Base-by-base conservation (phyloP, 2,329 filamentous ascomycete species). In the Aspergillus proliferans region DNA sequence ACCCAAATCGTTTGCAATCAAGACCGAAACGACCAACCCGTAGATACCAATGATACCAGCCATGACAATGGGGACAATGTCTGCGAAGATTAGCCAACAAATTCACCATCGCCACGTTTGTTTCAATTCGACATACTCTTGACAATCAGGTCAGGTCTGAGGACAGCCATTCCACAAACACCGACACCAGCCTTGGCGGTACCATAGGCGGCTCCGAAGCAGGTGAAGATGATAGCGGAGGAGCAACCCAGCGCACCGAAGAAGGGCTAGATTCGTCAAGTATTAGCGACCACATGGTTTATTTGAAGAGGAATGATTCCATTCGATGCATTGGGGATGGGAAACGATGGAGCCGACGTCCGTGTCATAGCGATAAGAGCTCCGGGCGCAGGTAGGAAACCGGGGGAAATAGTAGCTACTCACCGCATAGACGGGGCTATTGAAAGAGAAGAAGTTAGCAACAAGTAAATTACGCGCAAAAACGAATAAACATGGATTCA, bases 41-140 rank as follows among this genome's bases (percentile, higher is more conserved):
- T 93, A 98, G 74, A 98, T 97, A 87, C 89, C 93, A 76, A 98
- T 97, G 76, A 98, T 98, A 97, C 93, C 93, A 81, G 93, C 93
- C 93, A 98, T 98, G 85, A 98, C 95, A 76, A 97, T 93, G 71
- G 93, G 93, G 58, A 97, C 92, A 74, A 97, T 96, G 82, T 96
- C 92, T 97, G 60, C 8, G 44, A 45, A 26, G 5, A 15, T 12
- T 51, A 26, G 49, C 56, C 40, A 60, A 56, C 56, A 24, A 60
- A 50, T n/a, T 24, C 7, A 36, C 33, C 5, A 33, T 5, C n/a
- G 12, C n/a, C 21, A 34, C 26, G 5, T 10, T 3, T 34, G n/a
- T 26, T 15, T 12, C 10, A n/a, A 30, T 18, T 24, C 45, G 51
- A 76, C 90, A 68, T 86, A 97, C 93, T 97, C 87, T 96, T 97